Evolutionary conservation across 129 eudicot genomes (phyloP), one percentile per base, ranked within the genome.

Genomic region (Escallonia rubra): DNA sequence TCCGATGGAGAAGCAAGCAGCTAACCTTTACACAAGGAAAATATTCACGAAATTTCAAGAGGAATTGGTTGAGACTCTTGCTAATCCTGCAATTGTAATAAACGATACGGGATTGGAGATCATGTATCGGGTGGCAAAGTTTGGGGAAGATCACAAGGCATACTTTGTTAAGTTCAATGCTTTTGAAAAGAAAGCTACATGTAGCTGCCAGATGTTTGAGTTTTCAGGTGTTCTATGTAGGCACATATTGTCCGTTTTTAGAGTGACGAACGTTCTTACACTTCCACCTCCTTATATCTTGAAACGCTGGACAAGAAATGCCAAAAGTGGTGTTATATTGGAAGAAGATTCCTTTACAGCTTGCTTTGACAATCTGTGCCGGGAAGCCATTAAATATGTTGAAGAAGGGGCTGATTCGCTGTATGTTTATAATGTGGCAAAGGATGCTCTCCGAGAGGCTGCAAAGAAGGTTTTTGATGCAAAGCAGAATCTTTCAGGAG

Each of bases 201-300:
- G 84, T 71, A 79, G 84, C 74, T 79, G 84, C 74, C 76, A 61
- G 60, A 80, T 80, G 85, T 80, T 80, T 75, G 85, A 80, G 63
- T 80, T 80, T 15, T 80, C 85, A 43, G 85, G 85, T n/a, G 59
- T 80, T 80, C 80, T 75, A 56, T 80, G 85, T 48, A 66, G 85
- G 52, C 85, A 80, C 52, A 70, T 80, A 10, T 71, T 80, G 62
- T 74, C 81, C 4, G 81, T 80, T 62, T 80, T 80, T 57, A 71
- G 85, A 53, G 81, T 80, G 42, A 76, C 81, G 23, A 75, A 80
- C 67, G 78, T 80, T 41, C 85, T 80, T 43, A 80, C 80, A 15
- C 85, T 80, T 61, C 85, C 85, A 13, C 66, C 74, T 45, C 78
- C 44, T 67, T 80, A 75, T 41, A 66, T 75, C 45, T 56, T 80